Evolutionary conservation across 306 rosid species (phyloP).

Genomic region (Malus fusca): DNA sequence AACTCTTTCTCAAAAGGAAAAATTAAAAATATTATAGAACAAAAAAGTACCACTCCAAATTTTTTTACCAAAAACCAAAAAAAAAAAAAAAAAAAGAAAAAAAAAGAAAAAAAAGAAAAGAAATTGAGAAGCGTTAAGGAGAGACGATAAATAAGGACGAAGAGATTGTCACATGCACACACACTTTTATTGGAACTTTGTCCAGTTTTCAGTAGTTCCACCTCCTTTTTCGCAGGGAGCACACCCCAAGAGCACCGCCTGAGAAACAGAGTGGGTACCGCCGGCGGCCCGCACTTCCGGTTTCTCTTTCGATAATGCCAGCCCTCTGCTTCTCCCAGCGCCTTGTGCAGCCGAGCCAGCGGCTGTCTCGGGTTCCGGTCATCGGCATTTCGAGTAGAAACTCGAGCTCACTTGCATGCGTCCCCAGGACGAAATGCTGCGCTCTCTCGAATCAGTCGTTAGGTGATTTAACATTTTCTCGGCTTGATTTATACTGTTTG

Average conservation of each 20-base stretch:
- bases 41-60: too few relatives aligned
- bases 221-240: not conserved
- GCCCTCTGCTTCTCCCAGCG: slow-evolving; percentile 19
- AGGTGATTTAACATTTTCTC: slow-evolving; percentile 22
- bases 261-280: not conserved
- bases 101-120: too few relatives aligned
- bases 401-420: slow-evolving; percentile 15
- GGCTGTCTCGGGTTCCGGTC: slow-evolving; percentile 18
- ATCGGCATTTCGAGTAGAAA: slow-evolving; percentile 14
- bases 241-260: not conserved
- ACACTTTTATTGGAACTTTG: not conserved
- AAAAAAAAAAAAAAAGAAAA: too few relatives aligned
- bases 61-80: too few relatives aligned
- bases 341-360: slow-evolving; percentile 10
- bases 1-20: too few relatives aligned
- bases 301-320: slow-evolving; percentile 9
- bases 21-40: too few relatives aligned
- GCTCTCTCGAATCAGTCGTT: slow-evolving; percentile 7
- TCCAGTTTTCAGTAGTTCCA: not conserved
- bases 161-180: not conserved
- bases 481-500: not conserved
- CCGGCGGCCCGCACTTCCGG: not conserved
- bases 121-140: not conserved
- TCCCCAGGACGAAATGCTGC: slow-evolving; percentile 25
- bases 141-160: not conserved